Base-by-base conservation (phyloP, 495 filamentous ascomycete species). In the Neurospora sp. region DNA sequence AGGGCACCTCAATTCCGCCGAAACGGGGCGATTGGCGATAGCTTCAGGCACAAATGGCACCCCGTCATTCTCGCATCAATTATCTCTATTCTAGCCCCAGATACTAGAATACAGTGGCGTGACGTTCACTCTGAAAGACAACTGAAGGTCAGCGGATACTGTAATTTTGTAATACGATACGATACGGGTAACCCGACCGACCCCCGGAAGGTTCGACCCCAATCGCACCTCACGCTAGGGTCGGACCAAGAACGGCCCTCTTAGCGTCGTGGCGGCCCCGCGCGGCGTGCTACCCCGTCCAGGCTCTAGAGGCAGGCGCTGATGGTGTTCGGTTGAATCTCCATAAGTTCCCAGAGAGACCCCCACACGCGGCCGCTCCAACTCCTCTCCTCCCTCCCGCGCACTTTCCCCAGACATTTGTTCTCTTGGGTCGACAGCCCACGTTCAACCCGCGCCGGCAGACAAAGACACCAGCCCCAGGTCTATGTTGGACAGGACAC, bases 331-430 rank as follows among this genome's bases (percentile, higher is more conserved):
- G 1, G 53, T 35, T 61, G 53, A 61, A 35, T 61, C 53, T 61
- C 53, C 53, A 61, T 61, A 61, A 61, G 53, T 61, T 61, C 53
- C 53, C 53, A 31, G 45, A 37, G 72, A 79, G 77, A 80, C 78
- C 78, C 78, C 78, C 78, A 80, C 78, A 76, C 78, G 73, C 35
- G 35, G 35, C 73, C 75, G 73, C 76, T 71, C 70, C 70, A 61
- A 70, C 70, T 71, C 70, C 41, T 71, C 71, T 75, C 72, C 74
- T 76, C 77, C 76, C 74, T 61, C 48, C 48, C 53, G 53, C 53
- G 48, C 53, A 72, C 77, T 76, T 76, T 76, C 73, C 74, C 77
- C 76, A 78, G 73, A 73, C 74, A 76, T 69, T 78, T 68, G 41
- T 59, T 61, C 70, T 70, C 69, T 69, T 73, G 71, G 71, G 73